Base-by-base conservation (phyloP, 1,284 basidiomycete genomes). In the Mycocalia duriaeana region DNA sequence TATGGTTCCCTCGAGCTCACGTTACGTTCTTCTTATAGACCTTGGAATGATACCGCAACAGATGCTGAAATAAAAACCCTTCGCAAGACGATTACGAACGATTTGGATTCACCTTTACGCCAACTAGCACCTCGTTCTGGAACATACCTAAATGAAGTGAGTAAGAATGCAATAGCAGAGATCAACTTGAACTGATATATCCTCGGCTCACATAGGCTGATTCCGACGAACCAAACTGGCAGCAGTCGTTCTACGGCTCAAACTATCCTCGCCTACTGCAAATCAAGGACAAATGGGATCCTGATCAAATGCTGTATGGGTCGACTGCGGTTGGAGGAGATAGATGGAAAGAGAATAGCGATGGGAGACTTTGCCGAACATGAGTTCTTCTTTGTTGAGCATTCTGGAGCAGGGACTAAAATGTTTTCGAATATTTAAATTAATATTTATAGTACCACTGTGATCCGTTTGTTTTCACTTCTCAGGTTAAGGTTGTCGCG, bases 211-310 rank as follows among this genome's bases (percentile, higher is more conserved):
- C 14, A 3, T 18, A 57, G 57, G 54, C 56, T 24, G 51, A 51
- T 43, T 50, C 50, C 3, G 46, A 48, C 19, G 57, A 57, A 34
- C 56, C 54, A 0, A 50, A 58, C 35, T 57, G 51, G 49, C 53
- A 59, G 25, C 39, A 5, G 48, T 46, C 16, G 57, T 61, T 35
- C 40, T 61, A 55, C 37, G 59, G 59, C 4, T 6, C 31, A 3
- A 56, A 61, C 35, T 61, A 61, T 39, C 28, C 46, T 4, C 46
- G 48, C 1, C 47, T 61, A 2, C 38, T 59, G 1, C n/a, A 38
- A 5, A 56, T 61, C 23, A 61, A 61, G 34, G 51, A 57, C 19
- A 53, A 50, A 20, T 59, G 48, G 25, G 59, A 61, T 47, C 59
- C 57, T 5, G 50, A 51, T 11, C 54, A 61, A 16, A 9, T 57